A percentile compares a stretch with the other conserved stretches of the same genome.
These are phyloP conservation scores for Oryza brachyantha DNA, from an alignment of 176 grass and related monocot species.

Conservation along the genomic window DNA sequence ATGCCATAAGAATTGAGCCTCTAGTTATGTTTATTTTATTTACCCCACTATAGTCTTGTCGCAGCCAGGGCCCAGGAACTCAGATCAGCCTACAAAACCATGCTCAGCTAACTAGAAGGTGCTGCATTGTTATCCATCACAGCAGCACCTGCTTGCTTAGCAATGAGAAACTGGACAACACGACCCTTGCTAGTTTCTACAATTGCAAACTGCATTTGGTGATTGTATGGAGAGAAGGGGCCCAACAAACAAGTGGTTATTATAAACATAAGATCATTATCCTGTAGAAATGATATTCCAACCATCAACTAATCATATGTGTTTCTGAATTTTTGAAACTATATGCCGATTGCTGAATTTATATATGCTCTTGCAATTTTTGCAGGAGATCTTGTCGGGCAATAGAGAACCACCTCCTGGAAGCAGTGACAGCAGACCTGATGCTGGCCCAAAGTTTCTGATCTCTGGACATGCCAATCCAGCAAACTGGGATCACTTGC, in stretches of 20 bases:
- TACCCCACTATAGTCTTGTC: background rate
- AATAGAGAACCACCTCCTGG: background rate
- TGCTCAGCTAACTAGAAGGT: background rate
- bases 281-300: background rate
- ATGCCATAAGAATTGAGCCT: background rate
- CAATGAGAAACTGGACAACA: background rate
- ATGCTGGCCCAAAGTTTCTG: background rate
- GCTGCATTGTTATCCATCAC: background rate
- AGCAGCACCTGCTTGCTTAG: background rate
- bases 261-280: background rate
- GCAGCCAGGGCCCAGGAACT: background rate
- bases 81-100: background rate
- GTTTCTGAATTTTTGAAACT: background rate
- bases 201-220: background rate
- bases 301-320: background rate
- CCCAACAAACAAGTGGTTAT: background rate
- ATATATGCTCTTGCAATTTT: background rate
- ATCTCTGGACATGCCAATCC: background rate
- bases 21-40: background rate
- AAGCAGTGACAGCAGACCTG: background rate
- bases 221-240: background rate
- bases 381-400: conserved; percentile 14
- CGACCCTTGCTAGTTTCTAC: no score
- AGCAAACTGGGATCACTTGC: background rate
- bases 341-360: background rate